Evolutionary conservation across 495 filamentous ascomycete species (phyloP).

Genomic region (Aspergillus biplanus): DNA sequence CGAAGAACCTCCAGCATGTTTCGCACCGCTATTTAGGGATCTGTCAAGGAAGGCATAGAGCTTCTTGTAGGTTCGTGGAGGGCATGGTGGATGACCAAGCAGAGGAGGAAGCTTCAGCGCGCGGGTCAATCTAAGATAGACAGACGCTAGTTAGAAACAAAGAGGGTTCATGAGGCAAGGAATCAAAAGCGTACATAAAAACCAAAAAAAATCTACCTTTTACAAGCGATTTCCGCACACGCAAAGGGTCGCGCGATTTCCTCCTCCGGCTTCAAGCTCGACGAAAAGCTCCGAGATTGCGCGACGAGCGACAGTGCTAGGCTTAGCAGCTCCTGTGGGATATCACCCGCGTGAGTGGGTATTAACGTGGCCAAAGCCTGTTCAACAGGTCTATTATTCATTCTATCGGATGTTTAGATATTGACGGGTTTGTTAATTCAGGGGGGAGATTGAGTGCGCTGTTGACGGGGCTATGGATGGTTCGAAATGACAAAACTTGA

Average conservation of each 20-base stretch:
- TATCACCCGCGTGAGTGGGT: conserved; percentile 70
- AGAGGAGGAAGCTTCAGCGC: conserved; percentile 83
- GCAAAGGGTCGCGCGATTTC: conserved; percentile 86
- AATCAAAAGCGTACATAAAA: not conserved
- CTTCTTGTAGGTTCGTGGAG: conserved; percentile 80
- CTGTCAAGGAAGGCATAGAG: conserved; percentile 80
- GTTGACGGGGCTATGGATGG: conserved; percentile 7
- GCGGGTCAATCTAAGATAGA: conserved; percentile 67
- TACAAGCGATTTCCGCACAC: conserved; percentile 91
- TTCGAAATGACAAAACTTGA: not conserved
- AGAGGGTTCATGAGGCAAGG: not conserved
- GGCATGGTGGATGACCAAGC: conserved; percentile 78
- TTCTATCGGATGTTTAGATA: conserved; percentile 16
- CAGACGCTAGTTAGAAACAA: conserved; percentile 20
- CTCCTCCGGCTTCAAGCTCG: conserved; percentile 81
- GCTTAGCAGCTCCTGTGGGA: conserved; percentile 75
- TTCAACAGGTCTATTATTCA: conserved; percentile 69
- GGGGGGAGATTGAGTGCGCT: not conserved
- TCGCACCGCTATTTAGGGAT: conserved; percentile 58
- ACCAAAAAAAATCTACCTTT: conserved; percentile 55
- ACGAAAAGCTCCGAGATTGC: conserved; percentile 81
- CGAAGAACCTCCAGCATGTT: conserved; percentile 35
- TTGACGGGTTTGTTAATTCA: not conserved
- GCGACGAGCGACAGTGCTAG: conserved; percentile 81
- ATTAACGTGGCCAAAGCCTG: conserved; percentile 76